Conservation (phyloP, 257 asterid genomes). For the Anisodus tanguticus region DNA sequence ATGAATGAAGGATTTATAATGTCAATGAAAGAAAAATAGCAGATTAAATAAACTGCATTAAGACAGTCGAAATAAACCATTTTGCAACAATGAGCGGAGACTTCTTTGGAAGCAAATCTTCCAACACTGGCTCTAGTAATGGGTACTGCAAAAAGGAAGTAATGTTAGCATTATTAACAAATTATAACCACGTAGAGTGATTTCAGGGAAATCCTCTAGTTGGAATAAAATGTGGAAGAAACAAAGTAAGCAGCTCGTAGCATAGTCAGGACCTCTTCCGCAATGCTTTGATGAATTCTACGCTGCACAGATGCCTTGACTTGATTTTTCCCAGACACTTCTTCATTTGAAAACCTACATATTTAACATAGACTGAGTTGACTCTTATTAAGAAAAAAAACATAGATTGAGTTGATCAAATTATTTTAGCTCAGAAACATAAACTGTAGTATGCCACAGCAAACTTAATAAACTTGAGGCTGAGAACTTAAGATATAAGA, state of each 20-base stretch:
- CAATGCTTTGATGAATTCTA: conserved; percentile 89
- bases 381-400: no score
- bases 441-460: background rate
- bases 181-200: background rate
- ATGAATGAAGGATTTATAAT: conserved; percentile 15
- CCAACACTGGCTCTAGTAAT: conserved; percentile 82
- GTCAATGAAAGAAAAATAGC: conserved; percentile 1
- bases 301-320: conserved; percentile 99
- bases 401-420: background rate
- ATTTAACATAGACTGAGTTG: background rate
- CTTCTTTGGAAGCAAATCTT: conserved; percentile 93
- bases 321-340: conserved; percentile 98
- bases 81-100: conserved; percentile 93
- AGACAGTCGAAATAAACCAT: conserved; percentile 56
- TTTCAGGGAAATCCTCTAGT: conserved; percentile 1
- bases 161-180: background rate
- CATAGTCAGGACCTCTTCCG: conserved; percentile 70
- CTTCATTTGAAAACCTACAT: conserved; percentile 88
- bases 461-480: background rate
- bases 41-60: conserved; percentile 9
- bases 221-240: background rate
- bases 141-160: conserved; percentile 69
- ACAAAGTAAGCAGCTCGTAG: conserved; percentile 31
- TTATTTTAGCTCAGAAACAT: background rate
- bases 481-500: background rate